Base-by-base conservation (phyloP, 805 yeast genomes). In the Candida dendrica region DNA sequence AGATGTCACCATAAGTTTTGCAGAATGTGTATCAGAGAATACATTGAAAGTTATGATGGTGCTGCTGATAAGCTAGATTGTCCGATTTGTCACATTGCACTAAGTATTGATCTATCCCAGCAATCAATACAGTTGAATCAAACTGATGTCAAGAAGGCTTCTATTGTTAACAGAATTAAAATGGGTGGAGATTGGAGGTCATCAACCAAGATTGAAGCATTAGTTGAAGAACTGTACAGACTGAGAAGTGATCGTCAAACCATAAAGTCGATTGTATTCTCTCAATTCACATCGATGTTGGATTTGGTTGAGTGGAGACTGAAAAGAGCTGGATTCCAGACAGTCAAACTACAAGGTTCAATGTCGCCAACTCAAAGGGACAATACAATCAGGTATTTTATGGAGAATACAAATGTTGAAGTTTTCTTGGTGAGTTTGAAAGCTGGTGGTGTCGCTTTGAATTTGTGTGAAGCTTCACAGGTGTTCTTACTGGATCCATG, bases 401-500 rank as follows among this genome's bases (percentile, higher is more conserved):
- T 93, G 96, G 90, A 85, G 39, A 91, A 86, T 46, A 84, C 96
- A 0, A 75, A 75, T 36, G 96, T 91, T 33, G 98, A 93, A 61
- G 95, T 93, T 8, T 93, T 93, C 58, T 64, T 93, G 48, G 98
- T 93, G 8, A 88, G 96, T 30, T 72, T 93, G 53, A 93, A 93
- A 58, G 99, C 99, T 0, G 99, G 99, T 51, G 99, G 99, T 65
- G 98, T 93, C 35, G 98, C 98, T 0, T 71, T 93, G 50, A 93
- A 93, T 59, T 70, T 93, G 49, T 91, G 96, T 56, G 99, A 95
- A 56, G 98, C 98, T 0, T 89, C 95, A 3, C 98, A 91, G 56
- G 98, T 93, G 37, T 93, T 93, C 52, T 72, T 93, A 36, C 71
- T 93, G 70, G 99, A 93, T 55, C 98, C 98, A 30, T 93, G 98